phyloP scores from a whole-genome alignment of 768 basidiomycete species.

The Gloeophyllum trabeum region DNA sequence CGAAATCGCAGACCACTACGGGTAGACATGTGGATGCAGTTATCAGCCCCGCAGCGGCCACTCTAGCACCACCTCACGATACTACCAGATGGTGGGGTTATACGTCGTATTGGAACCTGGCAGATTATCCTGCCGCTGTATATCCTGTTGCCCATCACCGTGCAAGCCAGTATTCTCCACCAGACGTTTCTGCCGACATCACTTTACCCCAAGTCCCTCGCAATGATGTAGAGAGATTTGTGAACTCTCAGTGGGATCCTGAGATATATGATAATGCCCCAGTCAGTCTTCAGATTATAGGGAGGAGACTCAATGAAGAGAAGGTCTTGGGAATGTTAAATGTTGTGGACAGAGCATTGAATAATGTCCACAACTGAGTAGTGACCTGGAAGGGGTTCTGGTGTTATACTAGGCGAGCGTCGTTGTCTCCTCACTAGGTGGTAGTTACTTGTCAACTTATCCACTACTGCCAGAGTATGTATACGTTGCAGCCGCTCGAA shows the following conservation, averaged over 20 bases:
- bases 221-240: slow-evolving; percentile 22
- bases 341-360: slow-evolving; percentile 23
- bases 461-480: no score
- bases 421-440: not conserved
- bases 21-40: slow-evolving; percentile 36
- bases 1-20: slow-evolving; percentile 21
- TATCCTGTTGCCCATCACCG: slow-evolving; percentile 32
- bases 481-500: no score
- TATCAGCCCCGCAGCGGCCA: slow-evolving; percentile 33
- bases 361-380: not conserved
- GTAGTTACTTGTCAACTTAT: no score
- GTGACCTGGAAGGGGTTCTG: not conserved
- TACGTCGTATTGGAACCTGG: slow-evolving; percentile 40
- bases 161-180: slow-evolving; percentile 12
- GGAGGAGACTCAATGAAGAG: slow-evolving; percentile 39
- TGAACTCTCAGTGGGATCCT: slow-evolving; percentile 29
- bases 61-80: slow-evolving; percentile 36
- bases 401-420: not conserved
- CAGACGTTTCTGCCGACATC: slow-evolving; percentile 8
- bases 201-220: slow-evolving; percentile 14
- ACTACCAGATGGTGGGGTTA: slow-evolving; percentile 39
- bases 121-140: slow-evolving; percentile 34
- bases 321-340: slow-evolving; percentile 31
- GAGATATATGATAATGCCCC: slow-evolving; percentile 30
- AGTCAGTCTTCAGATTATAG: slow-evolving; percentile 36